These are phyloP conservation scores for Tephrocybe rancida DNA, from an alignment of 768 basidiomycete genomes.

Conservation along the genomic window DNA sequence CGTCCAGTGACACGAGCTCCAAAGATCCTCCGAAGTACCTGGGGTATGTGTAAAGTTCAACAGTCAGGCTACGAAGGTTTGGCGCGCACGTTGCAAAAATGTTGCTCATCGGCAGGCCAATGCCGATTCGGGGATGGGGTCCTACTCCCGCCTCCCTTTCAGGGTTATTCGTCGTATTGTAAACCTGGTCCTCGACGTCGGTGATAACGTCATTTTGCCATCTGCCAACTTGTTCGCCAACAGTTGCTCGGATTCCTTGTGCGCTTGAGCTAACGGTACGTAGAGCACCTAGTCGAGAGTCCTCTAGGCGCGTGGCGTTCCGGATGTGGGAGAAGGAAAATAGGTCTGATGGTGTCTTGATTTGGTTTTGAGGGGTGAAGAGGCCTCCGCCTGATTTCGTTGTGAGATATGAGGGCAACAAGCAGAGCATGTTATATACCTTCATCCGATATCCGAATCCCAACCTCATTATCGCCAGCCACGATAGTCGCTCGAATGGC, in stretches of 20 bases:
- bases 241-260: constrained; percentile 72
- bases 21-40: constrained; percentile 86
- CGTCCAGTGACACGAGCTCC: constrained; percentile 78
- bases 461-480: constrained; percentile 70
- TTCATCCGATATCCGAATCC: constrained; percentile 90
- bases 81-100: constrained; percentile 74
- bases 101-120: constrained; percentile 88
- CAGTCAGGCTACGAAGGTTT: background rate
- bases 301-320: constrained; percentile 70
- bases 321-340: constrained; percentile 90
- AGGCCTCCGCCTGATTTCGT: constrained; percentile 75
- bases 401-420: constrained; percentile 7
- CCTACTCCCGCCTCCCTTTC: constrained; percentile 48
- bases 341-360: constrained; percentile 71
- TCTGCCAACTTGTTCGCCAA: constrained; percentile 72
- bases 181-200: constrained; percentile 21
- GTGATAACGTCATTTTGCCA: constrained; percentile 37
- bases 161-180: constrained; percentile 30
- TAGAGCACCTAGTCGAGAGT: constrained; percentile 67
- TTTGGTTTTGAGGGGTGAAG: constrained; percentile 41
- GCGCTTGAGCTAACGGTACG: constrained; percentile 62
- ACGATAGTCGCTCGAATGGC: constrained; percentile 76
- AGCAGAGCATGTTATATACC: constrained; percentile 40
- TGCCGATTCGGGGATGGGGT: constrained; percentile 69
- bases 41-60: constrained; percentile 2